Evolutionary conservation across 805 yeast genomes (phyloP).

Genomic region (Pichia heedii): DNA sequence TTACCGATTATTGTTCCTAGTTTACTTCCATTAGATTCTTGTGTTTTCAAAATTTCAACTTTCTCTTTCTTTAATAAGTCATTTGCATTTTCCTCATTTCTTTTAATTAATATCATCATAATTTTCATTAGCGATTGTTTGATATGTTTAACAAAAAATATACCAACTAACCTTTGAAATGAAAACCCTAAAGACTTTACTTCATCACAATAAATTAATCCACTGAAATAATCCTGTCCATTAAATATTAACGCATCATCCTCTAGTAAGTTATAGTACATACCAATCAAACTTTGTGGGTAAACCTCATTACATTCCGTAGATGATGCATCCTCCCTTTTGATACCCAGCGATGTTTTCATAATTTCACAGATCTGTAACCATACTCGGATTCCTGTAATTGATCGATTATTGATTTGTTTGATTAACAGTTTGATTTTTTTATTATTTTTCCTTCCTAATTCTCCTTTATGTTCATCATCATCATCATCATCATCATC

Average conservation of each 20-base stretch:
- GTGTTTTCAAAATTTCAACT: slow-evolving; percentile 2
- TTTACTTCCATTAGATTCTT: background rate
- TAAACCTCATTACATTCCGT: slow-evolving; percentile 17
- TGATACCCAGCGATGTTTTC: slow-evolving; percentile 14
- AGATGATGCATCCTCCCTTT: slow-evolving; percentile 15
- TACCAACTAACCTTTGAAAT: slow-evolving; percentile 38
- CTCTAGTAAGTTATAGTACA: slow-evolving; percentile 49
- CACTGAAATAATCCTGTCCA: slow-evolving; percentile 44
- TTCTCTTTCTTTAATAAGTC: background rate
- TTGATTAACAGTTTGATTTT: slow-evolving; percentile 30
- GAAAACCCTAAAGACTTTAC: slow-evolving; percentile 34
- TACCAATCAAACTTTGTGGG: slow-evolving; percentile 24
- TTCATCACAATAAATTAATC: slow-evolving; percentile 42
- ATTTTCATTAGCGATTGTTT: slow-evolving; percentile 34
- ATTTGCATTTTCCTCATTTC: background rate
- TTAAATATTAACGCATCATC: slow-evolving; percentile 28
- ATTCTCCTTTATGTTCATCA: slow-evolving; percentile 3
- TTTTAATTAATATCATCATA: slow-evolving; percentile 12
- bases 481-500: slow-evolving; percentile 12
- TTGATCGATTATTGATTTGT: slow-evolving; percentile 53
- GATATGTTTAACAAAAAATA: slow-evolving; percentile 45
- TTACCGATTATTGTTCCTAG: background rate
- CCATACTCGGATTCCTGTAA: slow-evolving; percentile 49
- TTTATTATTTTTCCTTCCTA: slow-evolving; percentile 16
- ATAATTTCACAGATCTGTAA: slow-evolving; percentile 27